These are phyloP conservation scores for Ogataea ganodermae DNA, from an alignment of 805 yeast genomes.

Conservation along the genomic window DNA sequence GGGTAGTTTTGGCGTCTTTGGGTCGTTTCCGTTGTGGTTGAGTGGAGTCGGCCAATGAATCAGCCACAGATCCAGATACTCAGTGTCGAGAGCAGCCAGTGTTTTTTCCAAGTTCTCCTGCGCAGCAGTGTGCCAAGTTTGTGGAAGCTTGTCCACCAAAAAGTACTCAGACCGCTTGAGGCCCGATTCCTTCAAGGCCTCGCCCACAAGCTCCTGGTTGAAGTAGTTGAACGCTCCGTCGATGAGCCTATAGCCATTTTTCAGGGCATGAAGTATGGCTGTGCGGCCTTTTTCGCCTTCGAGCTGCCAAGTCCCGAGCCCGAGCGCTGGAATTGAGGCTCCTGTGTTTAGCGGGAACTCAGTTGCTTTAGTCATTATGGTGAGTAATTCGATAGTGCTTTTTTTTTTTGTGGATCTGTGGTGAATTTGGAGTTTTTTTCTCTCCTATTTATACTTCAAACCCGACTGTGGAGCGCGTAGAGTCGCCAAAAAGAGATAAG, in stretches of 20 bases:
- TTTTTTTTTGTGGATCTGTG: too few relatives aligned
- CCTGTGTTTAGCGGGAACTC: slow-evolving; percentile 16
- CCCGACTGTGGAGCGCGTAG: not conserved
- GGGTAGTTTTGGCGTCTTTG: slow-evolving; percentile 30
- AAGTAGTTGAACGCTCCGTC: slow-evolving; percentile 44
- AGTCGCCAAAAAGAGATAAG: not conserved
- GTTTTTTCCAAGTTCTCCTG: slow-evolving; percentile 40
- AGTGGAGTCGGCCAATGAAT: slow-evolving; percentile 49
- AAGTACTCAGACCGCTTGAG: slow-evolving; percentile 17
- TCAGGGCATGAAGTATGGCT: slow-evolving; percentile 32
- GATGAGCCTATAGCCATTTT: slow-evolving; percentile 41
- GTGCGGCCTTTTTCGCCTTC: slow-evolving; percentile 17
- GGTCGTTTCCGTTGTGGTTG: slow-evolving; percentile 26
- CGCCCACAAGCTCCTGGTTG: slow-evolving; percentile 44
- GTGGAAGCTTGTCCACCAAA: slow-evolving; percentile 22
- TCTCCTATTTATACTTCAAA: too few relatives aligned
- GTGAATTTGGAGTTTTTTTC: too few relatives aligned
- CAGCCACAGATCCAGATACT: slow-evolving; percentile 47
- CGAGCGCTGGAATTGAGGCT: slow-evolving; percentile 23
- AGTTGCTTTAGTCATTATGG: not conserved
- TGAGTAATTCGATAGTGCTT: not conserved
- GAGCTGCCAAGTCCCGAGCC: slow-evolving; percentile 28
- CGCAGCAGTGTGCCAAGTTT: slow-evolving; percentile 34
- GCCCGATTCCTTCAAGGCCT: slow-evolving; percentile 34
- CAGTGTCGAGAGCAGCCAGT: slow-evolving; percentile 38